These are phyloP conservation scores for Pichia sp. DNA, from an alignment of 1,139 yeast species.

Conservation along the genomic window DNA sequence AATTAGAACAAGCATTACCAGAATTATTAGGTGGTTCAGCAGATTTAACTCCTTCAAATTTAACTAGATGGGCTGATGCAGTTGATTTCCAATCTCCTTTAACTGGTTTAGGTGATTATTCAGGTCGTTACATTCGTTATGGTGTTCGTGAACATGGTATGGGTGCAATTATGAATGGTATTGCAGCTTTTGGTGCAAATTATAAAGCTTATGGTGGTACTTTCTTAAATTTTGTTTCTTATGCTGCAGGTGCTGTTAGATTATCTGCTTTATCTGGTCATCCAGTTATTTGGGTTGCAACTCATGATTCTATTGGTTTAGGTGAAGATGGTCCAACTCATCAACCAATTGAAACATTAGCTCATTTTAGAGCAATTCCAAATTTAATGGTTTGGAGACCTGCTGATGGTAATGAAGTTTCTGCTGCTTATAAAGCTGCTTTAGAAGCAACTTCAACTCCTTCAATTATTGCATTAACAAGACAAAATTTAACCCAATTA, in stretches of 20 bases:
- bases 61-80: constrained; percentile 82
- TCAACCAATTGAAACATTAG: constrained; percentile 98
- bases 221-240: constrained; percentile 95
- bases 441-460: constrained; percentile 72
- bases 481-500: constrained; percentile 97
- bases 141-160: constrained; percentile 99
- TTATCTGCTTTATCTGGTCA: constrained; percentile 89
- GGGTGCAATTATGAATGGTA: constrained; percentile 99
- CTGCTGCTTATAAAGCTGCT: constrained; percentile 91
- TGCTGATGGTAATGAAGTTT: constrained; percentile 98
- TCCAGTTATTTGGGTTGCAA: constrained; percentile 95
- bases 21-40: constrained; percentile 98
- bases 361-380: constrained; percentile 97
- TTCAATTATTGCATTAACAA: constrained; percentile 82
- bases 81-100: constrained; percentile 91
- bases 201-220: constrained; percentile 95
- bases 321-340: constrained; percentile 99
- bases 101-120: constrained; percentile 74
- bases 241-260: constrained; percentile 97
- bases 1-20: constrained; percentile 63
- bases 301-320: constrained; percentile 97
- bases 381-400: constrained; percentile 98
- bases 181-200: constrained; percentile 91
- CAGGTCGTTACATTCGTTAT: constrained; percentile 93
- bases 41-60: constrained; percentile 95